Base-by-base conservation (phyloP, 1,139 yeast species). In the Geotrichum australiense region DNA sequence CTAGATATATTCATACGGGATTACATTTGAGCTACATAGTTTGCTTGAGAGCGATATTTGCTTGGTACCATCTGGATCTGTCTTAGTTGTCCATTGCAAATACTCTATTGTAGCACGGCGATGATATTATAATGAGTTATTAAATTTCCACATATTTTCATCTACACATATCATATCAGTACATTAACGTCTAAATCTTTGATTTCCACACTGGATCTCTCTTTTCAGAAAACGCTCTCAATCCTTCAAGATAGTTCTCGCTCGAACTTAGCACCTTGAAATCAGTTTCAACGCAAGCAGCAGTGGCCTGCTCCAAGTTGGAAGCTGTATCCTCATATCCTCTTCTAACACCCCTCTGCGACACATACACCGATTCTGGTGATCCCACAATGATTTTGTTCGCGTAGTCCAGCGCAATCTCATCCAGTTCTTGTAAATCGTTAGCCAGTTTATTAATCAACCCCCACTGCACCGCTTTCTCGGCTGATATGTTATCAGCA, bases 401-500 rank as follows among this genome's bases (percentile, higher is more conserved):
- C 4, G 63, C 63, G 25, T 51, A 46, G 23, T 49, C 53, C 16
- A 59, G 21, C 5, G 63, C 63, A 6, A 50, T 48, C 3, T 55
- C 53, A 27, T 56, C 40, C 11, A 59, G 54, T 7, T 58, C 53
- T 16, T 47, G 50, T 6, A 44, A 47, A 11, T 40, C 44, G 21
- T 49, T 51, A 2, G 53, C 61, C 3, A 59, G 47, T 15, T 49
- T 42, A 43, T 58, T 59, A 39, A 59, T 42, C 20, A 59, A 37
- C 4, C 63, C 63, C 62, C 63, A 59, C 14, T 44, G 39, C 11
- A 46, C 43, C 8, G 62, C 61, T 22, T 48, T 47, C 14, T 50
- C 45, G 1, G 60, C 59, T 3, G 56, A 41, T 33, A 59, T 55
- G 24, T 62, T 59, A 37, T 58, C 61, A 3, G 57, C 59, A 5